Evolutionary conservation across 2,329 filamentous ascomycete genomes (phyloP), one percentile per base, ranked within the genome.

Genomic region (Talaromyces sp.): DNA sequence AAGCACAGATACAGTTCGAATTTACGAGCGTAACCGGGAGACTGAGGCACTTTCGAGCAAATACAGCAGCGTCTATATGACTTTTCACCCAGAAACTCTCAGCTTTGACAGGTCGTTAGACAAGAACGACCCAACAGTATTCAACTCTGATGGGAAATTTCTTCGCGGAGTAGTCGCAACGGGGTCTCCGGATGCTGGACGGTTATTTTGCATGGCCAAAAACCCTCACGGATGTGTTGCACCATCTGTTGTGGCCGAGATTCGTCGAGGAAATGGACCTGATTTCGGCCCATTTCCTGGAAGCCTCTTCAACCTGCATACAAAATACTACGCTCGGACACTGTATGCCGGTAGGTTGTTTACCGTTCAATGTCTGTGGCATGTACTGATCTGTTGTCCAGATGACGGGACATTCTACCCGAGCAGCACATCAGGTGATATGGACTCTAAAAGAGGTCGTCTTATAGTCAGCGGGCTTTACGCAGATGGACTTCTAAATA

Each of bases 201-300:
- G 65, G 35, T 41, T 69, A 4, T 63, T 61, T 39, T 65, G 50
- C 50, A 68, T 67, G 68, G 62, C 66, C 6, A 62, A 39, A n/a
- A 66, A 59, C 13, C 66, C 66, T 7, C 60, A 68, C 27, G 63
- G 62, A 16, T 65, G 60, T 45, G 62, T 43, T 41, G 68, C 66
- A 7, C 68, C 68, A 7, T 69, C 68, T 41, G 65, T 66, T 33
- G 68, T 68, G 35, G 68, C 65, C 54, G 68, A 69, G 41, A 64
- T 68, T 33, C 67, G 68, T 37, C 60, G 65, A 52, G 67, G 68
- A n/a, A 35, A 57, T 45, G 67, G 65, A 9, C 57, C 22, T 33
- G 68, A 69, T 49, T 63, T 66, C 6, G 63, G 66, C n/a, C 68
- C 68, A 1, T 69, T 65, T 49, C 65, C 68, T 31, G 67, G 67